phyloP scores from a whole-genome alignment of 2,329 filamentous ascomycete species.

The Neopestalotiopsis clavispora region DNA sequence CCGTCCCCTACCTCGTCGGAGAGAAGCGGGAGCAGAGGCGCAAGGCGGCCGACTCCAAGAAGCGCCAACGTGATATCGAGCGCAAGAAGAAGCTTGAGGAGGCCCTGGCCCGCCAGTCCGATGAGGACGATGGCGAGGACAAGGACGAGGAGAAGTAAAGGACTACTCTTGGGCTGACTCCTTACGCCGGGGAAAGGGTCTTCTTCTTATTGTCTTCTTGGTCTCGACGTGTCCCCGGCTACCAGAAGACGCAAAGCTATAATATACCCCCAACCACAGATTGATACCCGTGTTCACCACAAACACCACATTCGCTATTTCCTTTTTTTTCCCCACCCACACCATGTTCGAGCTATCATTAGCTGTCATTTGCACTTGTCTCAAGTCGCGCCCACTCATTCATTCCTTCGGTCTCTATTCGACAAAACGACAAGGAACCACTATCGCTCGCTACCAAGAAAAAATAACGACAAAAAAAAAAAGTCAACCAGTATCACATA shows the following conservation, averaged over 20 bases:
- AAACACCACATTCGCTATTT: slow-evolving; percentile 7
- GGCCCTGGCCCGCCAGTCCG: slow-evolving; percentile 23
- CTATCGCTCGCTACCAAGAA: neutral
- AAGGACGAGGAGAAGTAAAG: neutral
- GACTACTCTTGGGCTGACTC: neutral
- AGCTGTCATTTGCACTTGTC: neutral
- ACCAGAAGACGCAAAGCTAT: neutral
- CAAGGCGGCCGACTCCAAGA: slow-evolving; percentile 34
- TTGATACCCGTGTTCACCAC: slow-evolving; percentile 13
- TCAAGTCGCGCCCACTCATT: neutral
- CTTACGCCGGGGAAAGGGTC: neutral
- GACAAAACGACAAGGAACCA: too few species aligned
- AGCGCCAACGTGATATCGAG: slow-evolving; percentile 35
- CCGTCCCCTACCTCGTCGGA: slow-evolving; percentile 40
- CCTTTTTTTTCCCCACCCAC: neutral
- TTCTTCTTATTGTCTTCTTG: neutral
- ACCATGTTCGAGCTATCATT: neutral
- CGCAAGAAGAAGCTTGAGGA: slow-evolving; percentile 42
- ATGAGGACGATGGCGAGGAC: neutral
- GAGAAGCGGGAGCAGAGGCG: slow-evolving; percentile 42
- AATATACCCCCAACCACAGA: slow-evolving; percentile 9
- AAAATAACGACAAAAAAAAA: neutral
- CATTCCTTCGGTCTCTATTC: too few species aligned
- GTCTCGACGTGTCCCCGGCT: neutral
- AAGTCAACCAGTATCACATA: too few species aligned